These are phyloP conservation scores for Malassezia brasiliensis DNA, from an alignment of 1,284 basidiomycete species.

Conservation along the genomic window DNA sequence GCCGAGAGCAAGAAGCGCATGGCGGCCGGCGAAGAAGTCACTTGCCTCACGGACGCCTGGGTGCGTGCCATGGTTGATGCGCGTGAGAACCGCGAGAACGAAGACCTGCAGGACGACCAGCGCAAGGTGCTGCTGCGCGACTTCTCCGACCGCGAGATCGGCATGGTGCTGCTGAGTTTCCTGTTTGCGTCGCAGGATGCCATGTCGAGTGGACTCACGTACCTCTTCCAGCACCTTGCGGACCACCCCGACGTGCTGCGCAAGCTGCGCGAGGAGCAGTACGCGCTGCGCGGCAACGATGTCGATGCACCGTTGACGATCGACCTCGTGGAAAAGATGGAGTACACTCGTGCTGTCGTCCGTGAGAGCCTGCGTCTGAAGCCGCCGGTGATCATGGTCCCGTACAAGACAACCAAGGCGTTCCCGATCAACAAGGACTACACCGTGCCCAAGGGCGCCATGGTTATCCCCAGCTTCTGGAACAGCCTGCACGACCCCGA, in stretches of 20 bases:
- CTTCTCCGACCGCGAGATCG: constrained; percentile 90
- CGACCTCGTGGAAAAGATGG: constrained; percentile 83
- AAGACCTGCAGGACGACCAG: constrained; percentile 50
- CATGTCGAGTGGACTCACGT: constrained; percentile 73
- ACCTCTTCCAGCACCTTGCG: constrained; percentile 88
- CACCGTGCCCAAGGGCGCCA: constrained; percentile 78
- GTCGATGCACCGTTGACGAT: constrained; percentile 70
- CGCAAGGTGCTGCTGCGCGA: constrained; percentile 56
- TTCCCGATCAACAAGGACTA: constrained; percentile 87
- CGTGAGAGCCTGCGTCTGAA: constrained; percentile 83
- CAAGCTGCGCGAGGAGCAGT: constrained; percentile 86
- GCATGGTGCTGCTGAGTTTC: constrained; percentile 85
- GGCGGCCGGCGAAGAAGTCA: constrained; percentile 68
- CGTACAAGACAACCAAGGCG: constrained; percentile 76
- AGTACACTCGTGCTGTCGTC: constrained; percentile 79
- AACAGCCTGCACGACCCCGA: constrained; percentile 75
- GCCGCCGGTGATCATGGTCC: constrained; percentile 70
- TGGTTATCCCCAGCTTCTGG: constrained; percentile 96
- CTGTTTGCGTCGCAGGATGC: constrained; percentile 96
- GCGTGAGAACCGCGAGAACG: constrained; percentile 54
- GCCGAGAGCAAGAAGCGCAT: constrained; percentile 71
- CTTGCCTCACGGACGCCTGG: constrained; percentile 91
- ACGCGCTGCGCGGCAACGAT: constrained; percentile 69
- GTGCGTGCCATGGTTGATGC: constrained; percentile 61
- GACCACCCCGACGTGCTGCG: constrained; percentile 80